phyloP scores from a whole-genome alignment of 2,329 filamentous ascomycete genomes.

The Zymoseptoria tritici region DNA sequence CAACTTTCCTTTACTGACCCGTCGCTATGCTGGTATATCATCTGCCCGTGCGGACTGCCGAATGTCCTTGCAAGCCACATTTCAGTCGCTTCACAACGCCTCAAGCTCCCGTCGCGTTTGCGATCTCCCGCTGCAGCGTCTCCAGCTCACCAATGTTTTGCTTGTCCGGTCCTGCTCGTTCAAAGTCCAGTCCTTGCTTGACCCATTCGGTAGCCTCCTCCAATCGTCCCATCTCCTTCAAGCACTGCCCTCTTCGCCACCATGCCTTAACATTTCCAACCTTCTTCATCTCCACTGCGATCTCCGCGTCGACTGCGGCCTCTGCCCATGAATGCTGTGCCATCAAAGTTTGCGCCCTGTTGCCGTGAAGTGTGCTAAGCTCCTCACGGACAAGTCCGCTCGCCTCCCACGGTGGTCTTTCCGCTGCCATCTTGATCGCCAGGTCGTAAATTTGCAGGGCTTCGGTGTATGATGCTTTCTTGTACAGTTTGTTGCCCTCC shows the following conservation, averaged over 20 bases:
- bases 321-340: conserved; percentile 73
- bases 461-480: conserved; percentile 66
- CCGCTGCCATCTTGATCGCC: conserved; percentile 83
- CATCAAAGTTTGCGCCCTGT: conserved; percentile 88
- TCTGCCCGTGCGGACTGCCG: not conserved
- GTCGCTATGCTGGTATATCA: not conserved
- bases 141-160: conserved; percentile 25
- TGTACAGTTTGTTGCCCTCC: conserved; percentile 72
- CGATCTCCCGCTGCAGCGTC: conserved; percentile 21
- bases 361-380: conserved; percentile 68
- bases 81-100: no score
- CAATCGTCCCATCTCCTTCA: conserved; percentile 82
- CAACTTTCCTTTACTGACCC: not conserved
- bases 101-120: conserved; percentile 11
- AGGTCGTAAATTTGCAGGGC: conserved; percentile 75
- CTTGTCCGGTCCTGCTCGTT: conserved; percentile 28
- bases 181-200: conserved; percentile 62
- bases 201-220: conserved; percentile 79
- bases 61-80: not conserved
- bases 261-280: conserved; percentile 88
- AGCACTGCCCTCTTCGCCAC: conserved; percentile 78
- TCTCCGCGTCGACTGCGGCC: conserved; percentile 78
- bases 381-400: conserved; percentile 78
- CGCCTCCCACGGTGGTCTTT: conserved; percentile 81
- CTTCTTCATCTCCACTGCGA: conserved; percentile 78